These are phyloP conservation scores for Dissophora ornata DNA, from an alignment of 192 early-diverging fungal species.

Conservation along the genomic window DNA sequence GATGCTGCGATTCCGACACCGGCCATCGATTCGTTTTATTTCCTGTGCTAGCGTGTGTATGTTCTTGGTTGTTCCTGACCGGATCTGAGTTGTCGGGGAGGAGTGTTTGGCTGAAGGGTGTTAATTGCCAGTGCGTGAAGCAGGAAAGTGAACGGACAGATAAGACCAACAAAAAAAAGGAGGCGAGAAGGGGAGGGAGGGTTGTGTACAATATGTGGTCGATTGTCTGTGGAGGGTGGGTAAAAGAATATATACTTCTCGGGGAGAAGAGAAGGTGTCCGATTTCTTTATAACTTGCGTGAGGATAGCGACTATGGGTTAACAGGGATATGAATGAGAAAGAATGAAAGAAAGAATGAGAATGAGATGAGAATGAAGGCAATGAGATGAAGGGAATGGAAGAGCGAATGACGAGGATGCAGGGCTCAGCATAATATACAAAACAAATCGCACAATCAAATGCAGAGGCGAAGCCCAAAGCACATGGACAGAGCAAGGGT, in stretches of 20 bases:
- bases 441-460: too few relatives aligned
- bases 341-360: background rate
- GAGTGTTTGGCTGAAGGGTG: too few relatives aligned
- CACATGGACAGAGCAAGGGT: too few relatives aligned
- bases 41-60: background rate
- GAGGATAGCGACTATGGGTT: too few relatives aligned
- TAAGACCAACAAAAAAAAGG: background rate
- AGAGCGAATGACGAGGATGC: background rate
- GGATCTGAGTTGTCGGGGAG: too few relatives aligned
- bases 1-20: background rate
- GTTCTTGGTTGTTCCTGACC: background rate
- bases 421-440: background rate
- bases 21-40: slow-evolving; percentile 8
- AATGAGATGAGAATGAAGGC: background rate
- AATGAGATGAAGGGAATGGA: background rate
- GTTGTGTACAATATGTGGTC: background rate
- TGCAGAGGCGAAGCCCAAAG: too few relatives aligned
- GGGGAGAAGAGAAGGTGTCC: too few relatives aligned
- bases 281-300: too few relatives aligned
- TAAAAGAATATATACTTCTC: too few relatives aligned
- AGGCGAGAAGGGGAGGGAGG: background rate
- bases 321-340: background rate
- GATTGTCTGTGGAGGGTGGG: background rate
- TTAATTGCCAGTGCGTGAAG: too few relatives aligned
- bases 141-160: too few relatives aligned